Base-by-base conservation (phyloP, 1,284 basidiomycete genomes). In the Coniophora puteana region DNA sequence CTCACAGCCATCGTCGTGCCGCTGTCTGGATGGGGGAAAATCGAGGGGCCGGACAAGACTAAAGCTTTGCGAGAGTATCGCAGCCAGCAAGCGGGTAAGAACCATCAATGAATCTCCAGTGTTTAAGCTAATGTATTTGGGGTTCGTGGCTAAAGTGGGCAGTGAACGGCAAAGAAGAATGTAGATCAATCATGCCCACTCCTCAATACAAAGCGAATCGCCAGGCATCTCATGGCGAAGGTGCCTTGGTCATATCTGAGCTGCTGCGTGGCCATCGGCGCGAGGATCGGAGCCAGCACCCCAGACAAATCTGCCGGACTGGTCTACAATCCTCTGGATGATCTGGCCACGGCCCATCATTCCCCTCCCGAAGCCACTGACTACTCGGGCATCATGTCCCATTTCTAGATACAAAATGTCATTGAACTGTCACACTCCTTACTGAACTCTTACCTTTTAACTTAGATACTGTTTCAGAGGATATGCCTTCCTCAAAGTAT, bases 271-370 rank as follows among this genome's bases (percentile, higher is more conserved):
- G 8, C 93, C 92, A 59, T 95, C 93, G 16, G 77, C 88, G 29
- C 94, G 77, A 42, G 80, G 79, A 61, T 97, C 93, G 11, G 86
- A 89, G 10, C 91, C 90, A 31, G 88, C 87, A 8, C 84, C 90
- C 93, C 93, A 96, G 2, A 93, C 85, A 18, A 71, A 69, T 53
- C 65, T 69, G 7, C 86, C 85, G 22, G 78, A 76, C 22, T 57
- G 65, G 61, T 90, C 80, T 5, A 69, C 62, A 18, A 92, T 67
- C 54, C 78, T 84, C 61, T 93, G 89, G 50, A 95, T 94, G 41
- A 94, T 68, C 66, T 95, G 92, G 11, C 95, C 95, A n/a, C 90
- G 76, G n/a, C 95, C 95, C 55, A 95, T 78, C 68, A 88, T 78
- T 4, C 66, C 71, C 42, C 92, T 72, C 18, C 61, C 64, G 58